A percentile compares a stretch with the other conserved stretches of the same genome.
Conservation (phyloP, 345 rosid species). For the Linum usitatissimum region DNA sequence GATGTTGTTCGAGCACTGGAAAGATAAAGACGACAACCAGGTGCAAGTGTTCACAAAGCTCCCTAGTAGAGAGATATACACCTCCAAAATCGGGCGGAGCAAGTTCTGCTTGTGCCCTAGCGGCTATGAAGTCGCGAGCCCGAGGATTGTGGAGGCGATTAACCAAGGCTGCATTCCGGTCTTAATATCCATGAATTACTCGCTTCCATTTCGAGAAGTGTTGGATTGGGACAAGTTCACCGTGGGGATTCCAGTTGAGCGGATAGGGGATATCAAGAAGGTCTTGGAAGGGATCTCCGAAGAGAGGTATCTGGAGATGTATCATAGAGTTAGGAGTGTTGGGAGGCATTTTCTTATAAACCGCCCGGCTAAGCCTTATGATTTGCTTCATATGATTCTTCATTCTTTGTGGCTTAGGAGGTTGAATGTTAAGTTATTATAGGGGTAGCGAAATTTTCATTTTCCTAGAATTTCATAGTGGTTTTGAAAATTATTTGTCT, state of each 20-base stretch:
- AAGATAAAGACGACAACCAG: constrained; percentile 36
- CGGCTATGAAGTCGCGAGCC: constrained; percentile 66
- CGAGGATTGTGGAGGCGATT: constrained; percentile 41
- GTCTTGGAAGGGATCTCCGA: constrained; percentile 26
- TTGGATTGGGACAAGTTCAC: constrained; percentile 50
- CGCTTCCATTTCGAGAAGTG: constrained; percentile 50
- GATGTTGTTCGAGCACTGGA: constrained; percentile 46
- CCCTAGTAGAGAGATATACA: constrained; percentile 24
- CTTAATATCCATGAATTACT: constrained; percentile 34
- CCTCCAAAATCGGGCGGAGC: constrained; percentile 30
- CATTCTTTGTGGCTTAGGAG: constrained; percentile 66
- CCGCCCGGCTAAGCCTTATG: constrained; percentile 51
- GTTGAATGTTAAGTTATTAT: constrained; percentile 35
- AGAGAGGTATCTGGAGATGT: constrained; percentile 25
- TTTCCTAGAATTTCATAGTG: too few relatives aligned
- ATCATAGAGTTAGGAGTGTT: constrained; percentile 32
- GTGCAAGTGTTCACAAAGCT: constrained; percentile 46
- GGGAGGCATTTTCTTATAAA: constrained; percentile 41
- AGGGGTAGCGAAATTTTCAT: background rate
- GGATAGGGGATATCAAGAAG: constrained; percentile 38
- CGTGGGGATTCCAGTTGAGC: constrained; percentile 23
- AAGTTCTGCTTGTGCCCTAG: constrained; percentile 58
- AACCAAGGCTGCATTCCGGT: constrained; percentile 51
- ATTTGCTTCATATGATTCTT: constrained; percentile 50
- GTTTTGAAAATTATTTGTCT: too few relatives aligned